Percentiles rank a stretch among this genome's conserved stretches.
phyloP scores from a whole-genome alignment of 495 filamentous ascomycete genomes.

The Tuber aestivum region DNA sequence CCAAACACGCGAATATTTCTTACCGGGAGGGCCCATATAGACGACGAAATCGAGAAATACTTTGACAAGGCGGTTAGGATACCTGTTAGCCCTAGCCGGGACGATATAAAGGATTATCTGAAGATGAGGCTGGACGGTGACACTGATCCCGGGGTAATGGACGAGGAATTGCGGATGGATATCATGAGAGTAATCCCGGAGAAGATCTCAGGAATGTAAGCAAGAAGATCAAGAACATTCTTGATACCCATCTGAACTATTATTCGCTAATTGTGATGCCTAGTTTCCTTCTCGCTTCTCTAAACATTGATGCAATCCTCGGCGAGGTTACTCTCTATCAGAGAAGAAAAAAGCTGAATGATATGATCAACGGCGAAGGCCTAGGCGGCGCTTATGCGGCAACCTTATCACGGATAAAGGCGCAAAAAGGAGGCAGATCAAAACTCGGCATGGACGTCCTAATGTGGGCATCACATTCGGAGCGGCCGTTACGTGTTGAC shows the following conservation, averaged over 20 bases:
- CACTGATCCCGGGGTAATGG: background rate
- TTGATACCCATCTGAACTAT: background rate
- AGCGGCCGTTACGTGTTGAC: background rate
- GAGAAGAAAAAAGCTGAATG: background rate
- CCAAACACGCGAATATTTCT: no score
- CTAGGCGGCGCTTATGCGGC: background rate
- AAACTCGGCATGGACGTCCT: background rate
- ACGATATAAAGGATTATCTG: background rate
- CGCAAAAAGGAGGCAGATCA: background rate
- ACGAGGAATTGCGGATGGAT: background rate
- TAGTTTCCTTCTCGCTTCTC: background rate
- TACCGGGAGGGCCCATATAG: no score
- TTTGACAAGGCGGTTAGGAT: background rate
- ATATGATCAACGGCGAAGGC: no score
- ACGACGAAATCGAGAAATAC: background rate
- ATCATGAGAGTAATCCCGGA: background rate
- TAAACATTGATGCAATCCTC: background rate
- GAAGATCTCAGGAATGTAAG: background rate
- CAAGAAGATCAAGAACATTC: background rate
- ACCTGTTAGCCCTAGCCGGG: background rate
- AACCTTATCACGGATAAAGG: background rate
- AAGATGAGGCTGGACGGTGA: background rate
- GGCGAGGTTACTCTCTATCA: background rate
- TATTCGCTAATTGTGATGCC: background rate
- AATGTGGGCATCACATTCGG: background rate